phyloP scores from a whole-genome alignment of 2,329 filamentous ascomycete genomes.

The Phaeosphaeria sp. region DNA sequence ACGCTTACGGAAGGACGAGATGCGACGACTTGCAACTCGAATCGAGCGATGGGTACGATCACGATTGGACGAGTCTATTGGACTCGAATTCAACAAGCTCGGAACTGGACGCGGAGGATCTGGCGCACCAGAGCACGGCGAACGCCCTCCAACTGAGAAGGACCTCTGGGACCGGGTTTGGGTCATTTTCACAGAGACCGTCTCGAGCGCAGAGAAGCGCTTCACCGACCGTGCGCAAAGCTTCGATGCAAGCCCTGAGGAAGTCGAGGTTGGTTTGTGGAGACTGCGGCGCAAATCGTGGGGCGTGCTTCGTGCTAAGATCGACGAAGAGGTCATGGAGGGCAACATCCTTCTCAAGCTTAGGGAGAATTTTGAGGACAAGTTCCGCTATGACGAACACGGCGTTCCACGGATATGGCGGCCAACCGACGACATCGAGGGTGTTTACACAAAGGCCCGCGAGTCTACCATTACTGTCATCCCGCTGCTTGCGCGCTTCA shows the following conservation, averaged over 20 bases:
- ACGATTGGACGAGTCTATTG: conserved; percentile 83
- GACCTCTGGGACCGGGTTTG: conserved; percentile 97
- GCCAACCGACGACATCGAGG: conserved; percentile 95
- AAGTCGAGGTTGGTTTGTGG: conserved; percentile 93
- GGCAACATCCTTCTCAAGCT: conserved; percentile 95
- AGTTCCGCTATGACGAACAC: conserved; percentile 95
- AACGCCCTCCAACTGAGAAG: conserved; percentile 75
- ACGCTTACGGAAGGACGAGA: conserved; percentile 89
- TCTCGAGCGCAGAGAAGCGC: conserved; percentile 82
- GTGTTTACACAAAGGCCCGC: conserved; percentile 87
- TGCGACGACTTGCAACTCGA: conserved; percentile 87
- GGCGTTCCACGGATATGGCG: conserved; percentile 97
- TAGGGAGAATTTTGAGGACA: conserved; percentile 98
- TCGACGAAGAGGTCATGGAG: conserved; percentile 98
- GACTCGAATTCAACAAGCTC: conserved; percentile 94
- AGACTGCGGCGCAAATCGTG: conserved; percentile 91
- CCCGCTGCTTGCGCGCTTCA: conserved; percentile 85
- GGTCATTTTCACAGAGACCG: conserved; percentile 81
- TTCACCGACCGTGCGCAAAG: conserved; percentile 90
- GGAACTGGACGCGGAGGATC: conserved; percentile 85
- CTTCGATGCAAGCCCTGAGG: conserved; percentile 89
- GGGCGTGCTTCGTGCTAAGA: conserved; percentile 85
- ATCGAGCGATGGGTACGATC: conserved; percentile 95
- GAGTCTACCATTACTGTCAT: conserved; percentile 93
- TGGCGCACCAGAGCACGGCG: conserved; percentile 78